phyloP scores from a whole-genome alignment of 176 grass and related monocot species.

The Pharus latifolius region DNA sequence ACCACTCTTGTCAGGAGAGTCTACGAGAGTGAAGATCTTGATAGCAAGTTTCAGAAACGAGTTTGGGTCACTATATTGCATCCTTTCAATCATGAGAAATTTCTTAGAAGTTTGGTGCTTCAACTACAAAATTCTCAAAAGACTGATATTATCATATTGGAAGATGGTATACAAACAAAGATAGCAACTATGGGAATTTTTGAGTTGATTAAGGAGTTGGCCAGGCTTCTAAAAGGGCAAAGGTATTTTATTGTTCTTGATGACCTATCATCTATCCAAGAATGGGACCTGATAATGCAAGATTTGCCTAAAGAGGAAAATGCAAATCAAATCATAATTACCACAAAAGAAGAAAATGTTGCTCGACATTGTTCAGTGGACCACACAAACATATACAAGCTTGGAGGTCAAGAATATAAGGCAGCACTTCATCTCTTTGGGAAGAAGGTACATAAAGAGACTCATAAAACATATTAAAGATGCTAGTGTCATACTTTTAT shows the following conservation, averaged over 20 bases:
- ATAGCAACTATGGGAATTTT: not conserved
- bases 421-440: no score
- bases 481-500: no score
- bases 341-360: no score
- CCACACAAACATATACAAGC: no score
- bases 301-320: not conserved
- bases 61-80: slow-evolving; percentile 13
- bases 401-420: no score
- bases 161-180: not conserved
- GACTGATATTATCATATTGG: not conserved
- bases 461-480: no score
- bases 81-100: not conserved
- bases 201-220: not conserved
- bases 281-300: not conserved
- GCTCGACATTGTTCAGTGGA: not conserved
- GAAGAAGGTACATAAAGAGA: no score
- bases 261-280: not conserved
- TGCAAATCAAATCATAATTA: no score
- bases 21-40: not conserved
- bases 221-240: not conserved
- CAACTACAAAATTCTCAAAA: not conserved
- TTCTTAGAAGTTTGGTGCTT: not conserved
- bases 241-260: slow-evolving; percentile 9
- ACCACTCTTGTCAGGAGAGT: slow-evolving; percentile 22
- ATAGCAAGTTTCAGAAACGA: not conserved